Evolutionary conservation across 2,329 filamentous ascomycete genomes (phyloP).

Genomic region (Trichophyton mentagrophytes): DNA sequence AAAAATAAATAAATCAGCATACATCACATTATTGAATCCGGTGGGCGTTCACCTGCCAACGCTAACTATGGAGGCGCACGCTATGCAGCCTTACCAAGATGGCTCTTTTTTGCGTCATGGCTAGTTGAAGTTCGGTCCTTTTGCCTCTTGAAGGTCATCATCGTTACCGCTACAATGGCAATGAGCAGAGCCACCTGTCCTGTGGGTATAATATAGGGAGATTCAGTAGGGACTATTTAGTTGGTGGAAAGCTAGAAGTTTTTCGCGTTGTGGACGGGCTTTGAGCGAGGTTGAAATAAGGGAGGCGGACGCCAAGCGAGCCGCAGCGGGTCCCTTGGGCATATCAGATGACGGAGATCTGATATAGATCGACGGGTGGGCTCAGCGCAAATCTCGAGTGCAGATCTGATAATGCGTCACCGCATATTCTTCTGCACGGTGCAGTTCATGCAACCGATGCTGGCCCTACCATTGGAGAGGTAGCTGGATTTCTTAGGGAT

Average conservation of each 20-base stretch:
- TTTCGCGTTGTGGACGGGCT: background rate
- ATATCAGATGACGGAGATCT: background rate
- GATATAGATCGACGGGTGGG: background rate
- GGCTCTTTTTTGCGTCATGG: background rate
- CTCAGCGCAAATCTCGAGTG: no score
- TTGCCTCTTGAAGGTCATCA: background rate
- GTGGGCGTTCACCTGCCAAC: background rate
- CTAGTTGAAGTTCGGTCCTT: background rate
- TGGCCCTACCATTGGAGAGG: no score
- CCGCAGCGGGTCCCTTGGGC: background rate
- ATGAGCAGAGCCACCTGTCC: background rate
- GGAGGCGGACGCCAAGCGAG: background rate
- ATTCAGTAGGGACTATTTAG: background rate
- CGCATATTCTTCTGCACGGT: no score
- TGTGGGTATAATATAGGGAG: background rate
- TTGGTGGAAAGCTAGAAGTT: background rate
- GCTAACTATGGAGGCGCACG: background rate
- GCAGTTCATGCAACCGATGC: no score
- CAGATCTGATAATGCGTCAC: no score
- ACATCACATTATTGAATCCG: background rate
- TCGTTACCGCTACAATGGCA: no score
- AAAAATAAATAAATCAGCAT: background rate
- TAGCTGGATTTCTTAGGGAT: no score
- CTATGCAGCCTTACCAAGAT: background rate
- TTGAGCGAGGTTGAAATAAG: background rate